These are phyloP conservation scores for Quercus agrifolia DNA, from an alignment of 306 rosid genomes.

Conservation along the genomic window DNA sequence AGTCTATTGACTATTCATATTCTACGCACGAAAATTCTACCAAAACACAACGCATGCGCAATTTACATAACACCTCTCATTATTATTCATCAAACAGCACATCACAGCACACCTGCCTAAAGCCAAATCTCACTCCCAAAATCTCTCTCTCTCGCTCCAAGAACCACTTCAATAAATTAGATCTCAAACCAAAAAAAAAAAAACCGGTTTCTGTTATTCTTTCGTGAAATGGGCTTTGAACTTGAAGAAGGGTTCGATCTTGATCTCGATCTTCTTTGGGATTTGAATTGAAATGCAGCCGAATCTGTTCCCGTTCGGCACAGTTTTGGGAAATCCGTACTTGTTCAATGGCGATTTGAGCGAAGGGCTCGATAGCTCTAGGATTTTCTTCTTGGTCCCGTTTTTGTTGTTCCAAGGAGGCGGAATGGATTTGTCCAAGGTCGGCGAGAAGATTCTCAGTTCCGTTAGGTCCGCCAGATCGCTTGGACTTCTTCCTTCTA, in stretches of 20 bases:
- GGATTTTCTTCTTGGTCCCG: conserved; percentile 80
- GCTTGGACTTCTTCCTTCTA: conserved; percentile 81
- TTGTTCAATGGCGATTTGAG: conserved; percentile 78
- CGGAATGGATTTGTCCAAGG: conserved; percentile 95
- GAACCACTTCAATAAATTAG: conserved; percentile 7
- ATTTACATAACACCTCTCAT: too few species aligned
- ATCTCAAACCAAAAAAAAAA: conserved; percentile 6
- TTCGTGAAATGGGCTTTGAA: conserved; percentile 27
- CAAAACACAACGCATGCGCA: neutral
- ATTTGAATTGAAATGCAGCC: conserved; percentile 90
- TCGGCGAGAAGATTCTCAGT: conserved; percentile 92
- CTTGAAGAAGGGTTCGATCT: neutral
- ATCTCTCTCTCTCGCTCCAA: neutral
- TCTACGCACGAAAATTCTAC: neutral
- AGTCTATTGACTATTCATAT: too few species aligned
- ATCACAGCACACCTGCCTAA: too few species aligned
- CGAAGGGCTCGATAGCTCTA: conserved; percentile 75
- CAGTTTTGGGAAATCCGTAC: conserved; percentile 74
- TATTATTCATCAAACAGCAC: too few species aligned
- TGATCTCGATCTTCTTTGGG: conserved; percentile 38
- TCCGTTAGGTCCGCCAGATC: conserved; percentile 98
- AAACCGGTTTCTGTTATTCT: neutral
- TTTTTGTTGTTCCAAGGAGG: conserved; percentile 86
- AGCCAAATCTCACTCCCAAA: neutral
- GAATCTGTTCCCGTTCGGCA: conserved; percentile 77